phyloP scores from a whole-genome alignment of 2,329 filamentous ascomycete species.

The Aspergillus ustus region DNA sequence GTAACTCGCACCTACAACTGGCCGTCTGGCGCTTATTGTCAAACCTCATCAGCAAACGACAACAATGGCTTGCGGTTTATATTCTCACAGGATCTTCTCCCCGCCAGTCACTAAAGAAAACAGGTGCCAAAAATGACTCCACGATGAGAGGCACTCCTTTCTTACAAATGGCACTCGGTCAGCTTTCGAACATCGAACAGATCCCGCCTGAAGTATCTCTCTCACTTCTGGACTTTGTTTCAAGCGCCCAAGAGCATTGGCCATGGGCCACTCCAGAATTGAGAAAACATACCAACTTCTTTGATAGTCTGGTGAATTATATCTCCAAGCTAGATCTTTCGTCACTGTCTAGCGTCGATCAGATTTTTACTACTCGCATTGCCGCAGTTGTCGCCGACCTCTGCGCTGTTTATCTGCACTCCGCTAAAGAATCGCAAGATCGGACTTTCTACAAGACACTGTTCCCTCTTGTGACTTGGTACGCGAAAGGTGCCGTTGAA shows the following conservation, averaged over 20 bases:
- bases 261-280: slow-evolving; percentile 87
- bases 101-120: slow-evolving; percentile 68
- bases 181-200: slow-evolving; percentile 67
- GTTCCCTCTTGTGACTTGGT: slow-evolving; percentile 76
- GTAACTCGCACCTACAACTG: slow-evolving; percentile 66
- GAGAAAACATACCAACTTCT: slow-evolving; percentile 73
- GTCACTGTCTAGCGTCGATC: slow-evolving; percentile 50
- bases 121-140: slow-evolving; percentile 55
- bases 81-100: slow-evolving; percentile 87
- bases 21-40: slow-evolving; percentile 85
- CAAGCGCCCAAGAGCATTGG: slow-evolving; percentile 91
- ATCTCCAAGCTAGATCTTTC: slow-evolving; percentile 64
- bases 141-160: slow-evolving; percentile 65
- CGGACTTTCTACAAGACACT: slow-evolving; percentile 70
- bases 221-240: slow-evolving; percentile 83
- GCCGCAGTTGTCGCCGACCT: slow-evolving; percentile 85
- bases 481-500: slow-evolving; percentile 74
- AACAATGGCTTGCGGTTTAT: slow-evolving; percentile 96
- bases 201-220: slow-evolving; percentile 69
- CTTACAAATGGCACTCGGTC: slow-evolving; percentile 73
- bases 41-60: slow-evolving; percentile 81
- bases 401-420: slow-evolving; percentile 87
- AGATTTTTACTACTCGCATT: slow-evolving; percentile 68
- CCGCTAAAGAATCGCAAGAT: slow-evolving; percentile 76
- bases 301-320: slow-evolving; percentile 73